Evolutionary conservation across 1,139 yeast genomes (phyloP).

Genomic region (Zygoascus hellenicus): DNA sequence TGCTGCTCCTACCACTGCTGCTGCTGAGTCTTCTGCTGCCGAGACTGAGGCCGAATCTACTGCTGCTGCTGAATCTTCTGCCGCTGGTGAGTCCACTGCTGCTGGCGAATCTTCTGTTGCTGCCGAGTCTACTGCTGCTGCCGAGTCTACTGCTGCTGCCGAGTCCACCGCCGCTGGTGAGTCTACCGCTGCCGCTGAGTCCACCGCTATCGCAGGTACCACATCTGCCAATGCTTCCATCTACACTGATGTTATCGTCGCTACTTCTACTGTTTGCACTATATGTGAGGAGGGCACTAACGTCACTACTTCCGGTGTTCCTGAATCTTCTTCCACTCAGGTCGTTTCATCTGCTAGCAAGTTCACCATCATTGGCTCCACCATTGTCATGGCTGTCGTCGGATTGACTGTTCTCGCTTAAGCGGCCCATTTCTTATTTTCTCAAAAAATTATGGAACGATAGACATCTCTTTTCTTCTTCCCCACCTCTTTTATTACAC

Average conservation of each 20-base stretch:
- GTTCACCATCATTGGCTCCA: slow-evolving; percentile 1
- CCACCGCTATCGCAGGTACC: neutral
- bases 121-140: slow-evolving; percentile 11
- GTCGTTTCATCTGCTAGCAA: neutral
- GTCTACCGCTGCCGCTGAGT: neutral
- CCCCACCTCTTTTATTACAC: too few species aligned
- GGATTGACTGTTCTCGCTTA: slow-evolving; percentile 4
- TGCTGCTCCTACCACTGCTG: slow-evolving; percentile 8
- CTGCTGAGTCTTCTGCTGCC: slow-evolving; percentile 13
- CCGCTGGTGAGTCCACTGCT: slow-evolving; percentile 12
- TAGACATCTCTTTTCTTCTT: too few species aligned
- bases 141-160: slow-evolving; percentile 10
- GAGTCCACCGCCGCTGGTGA: slow-evolving; percentile 8
- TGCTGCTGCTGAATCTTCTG: slow-evolving; percentile 10
- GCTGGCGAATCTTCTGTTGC: slow-evolving; percentile 11
- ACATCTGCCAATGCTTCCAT: neutral
- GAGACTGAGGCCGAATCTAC: slow-evolving; percentile 12
- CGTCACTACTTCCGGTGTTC: neutral
- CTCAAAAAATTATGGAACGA: too few species aligned
- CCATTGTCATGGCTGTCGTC: neutral
- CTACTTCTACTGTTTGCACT: neutral
- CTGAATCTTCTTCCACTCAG: neutral
- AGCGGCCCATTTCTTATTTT: neutral
- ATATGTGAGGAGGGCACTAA: neutral
- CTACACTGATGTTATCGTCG: neutral